A percentile compares a stretch with the other conserved stretches of the same genome.
These are phyloP conservation scores for Aspergillus hiratsukae DNA, from an alignment of 2,329 filamentous ascomycete species.

Conservation along the genomic window DNA sequence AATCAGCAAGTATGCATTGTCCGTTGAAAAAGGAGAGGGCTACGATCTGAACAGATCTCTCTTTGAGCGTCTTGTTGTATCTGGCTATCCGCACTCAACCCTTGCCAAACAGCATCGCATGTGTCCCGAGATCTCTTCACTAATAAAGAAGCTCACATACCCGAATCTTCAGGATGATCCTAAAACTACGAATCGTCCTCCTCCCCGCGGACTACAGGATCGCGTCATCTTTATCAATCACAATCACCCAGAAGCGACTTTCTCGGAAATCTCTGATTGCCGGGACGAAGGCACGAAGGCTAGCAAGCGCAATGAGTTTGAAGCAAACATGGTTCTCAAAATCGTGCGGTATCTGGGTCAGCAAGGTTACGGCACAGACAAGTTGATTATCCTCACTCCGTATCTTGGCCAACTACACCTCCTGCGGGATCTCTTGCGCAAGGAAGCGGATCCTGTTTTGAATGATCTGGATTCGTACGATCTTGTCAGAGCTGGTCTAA, in stretches of 20 bases:
- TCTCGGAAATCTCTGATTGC: conserved; percentile 43
- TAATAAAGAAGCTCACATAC: conserved; percentile 58
- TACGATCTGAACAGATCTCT: conserved; percentile 65
- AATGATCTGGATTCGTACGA: conserved; percentile 66
- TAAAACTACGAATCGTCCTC: conserved; percentile 45
- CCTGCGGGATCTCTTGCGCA: conserved; percentile 49
- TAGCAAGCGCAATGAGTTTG: conserved; percentile 61
- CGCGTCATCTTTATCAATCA: conserved; percentile 67
- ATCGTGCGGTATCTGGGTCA: conserved; percentile 64
- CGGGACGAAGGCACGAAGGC: conserved; percentile 47
- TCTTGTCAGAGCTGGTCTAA: conserved; percentile 57
- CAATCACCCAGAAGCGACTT: conserved; percentile 47
- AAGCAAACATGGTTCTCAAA: conserved; percentile 62
- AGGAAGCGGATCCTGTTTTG: conserved; percentile 59
- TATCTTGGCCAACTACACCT: conserved; percentile 66
- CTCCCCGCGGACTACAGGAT: conserved; percentile 54
- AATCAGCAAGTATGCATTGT: conserved; percentile 56
- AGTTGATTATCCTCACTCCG: conserved; percentile 66
- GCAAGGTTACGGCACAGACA: conserved; percentile 63
- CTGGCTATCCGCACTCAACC: conserved; percentile 51
- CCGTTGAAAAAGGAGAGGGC: conserved; percentile 59
- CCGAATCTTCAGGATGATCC: conserved; percentile 55
- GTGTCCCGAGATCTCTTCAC: conserved; percentile 60
- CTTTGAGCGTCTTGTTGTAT: conserved; percentile 62
- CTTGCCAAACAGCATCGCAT: conserved; percentile 64